These are phyloP conservation scores for Smallanthus sonchifolius DNA, from an alignment of 129 eudicot species.

Conservation along the genomic window DNA sequence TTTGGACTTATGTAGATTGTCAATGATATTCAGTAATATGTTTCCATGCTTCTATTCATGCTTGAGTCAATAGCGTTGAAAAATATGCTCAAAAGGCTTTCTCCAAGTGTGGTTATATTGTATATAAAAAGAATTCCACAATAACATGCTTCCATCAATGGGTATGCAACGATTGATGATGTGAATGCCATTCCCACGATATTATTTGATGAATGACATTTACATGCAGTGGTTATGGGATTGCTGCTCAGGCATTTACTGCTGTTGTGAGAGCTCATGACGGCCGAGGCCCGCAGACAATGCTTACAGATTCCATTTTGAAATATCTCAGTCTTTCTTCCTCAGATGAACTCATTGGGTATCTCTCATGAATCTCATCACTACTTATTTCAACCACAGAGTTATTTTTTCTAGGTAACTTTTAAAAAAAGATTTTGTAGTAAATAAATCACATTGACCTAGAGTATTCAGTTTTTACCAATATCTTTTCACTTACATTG, in stretches of 20 bases:
- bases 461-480: neutral
- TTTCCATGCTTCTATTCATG: too few relatives aligned
- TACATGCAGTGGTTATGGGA: constrained; percentile 80
- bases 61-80: too few relatives aligned
- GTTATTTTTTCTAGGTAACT: neutral
- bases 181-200: neutral
- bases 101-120: too few relatives aligned
- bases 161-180: neutral
- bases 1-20: too few relatives aligned
- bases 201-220: neutral
- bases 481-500: neutral
- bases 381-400: neutral
- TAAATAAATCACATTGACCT: neutral
- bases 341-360: constrained; percentile 89
- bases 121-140: too few relatives aligned
- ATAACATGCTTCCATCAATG: neutral
- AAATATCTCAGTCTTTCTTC: constrained; percentile 54
- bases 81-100: too few relatives aligned
- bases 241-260: constrained; percentile 73
- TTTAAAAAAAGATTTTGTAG: neutral
- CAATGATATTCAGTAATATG: too few relatives aligned
- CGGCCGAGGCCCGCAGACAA: constrained; percentile 79
- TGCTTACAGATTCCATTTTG: constrained; percentile 60
- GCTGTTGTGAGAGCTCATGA: constrained; percentile 81
- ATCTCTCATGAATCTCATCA: constrained; percentile 13